Base-by-base conservation (phyloP, 805 yeast species). In the Maudiozyma bulderi region DNA sequence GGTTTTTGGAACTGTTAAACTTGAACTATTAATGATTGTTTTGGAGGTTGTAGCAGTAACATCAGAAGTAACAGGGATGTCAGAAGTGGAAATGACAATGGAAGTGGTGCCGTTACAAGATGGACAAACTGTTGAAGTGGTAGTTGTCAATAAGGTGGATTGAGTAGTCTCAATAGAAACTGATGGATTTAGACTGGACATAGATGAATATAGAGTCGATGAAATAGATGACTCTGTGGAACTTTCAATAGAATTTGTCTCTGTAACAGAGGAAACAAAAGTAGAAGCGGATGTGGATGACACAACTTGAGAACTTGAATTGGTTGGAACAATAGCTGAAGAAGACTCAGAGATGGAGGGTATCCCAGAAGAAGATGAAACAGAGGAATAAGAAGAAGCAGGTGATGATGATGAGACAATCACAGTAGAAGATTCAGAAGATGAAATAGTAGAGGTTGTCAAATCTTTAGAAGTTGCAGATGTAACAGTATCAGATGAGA, bases 81-180 rank as follows among this genome's bases (percentile, higher is more conserved):
- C 26, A 20, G 26, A 20, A 20, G 34, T 32, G 2, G 38, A 13
- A n/a, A 35, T 15, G 1, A 5, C 6, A 5, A 7, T 13, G 11
- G 20, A 7, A 35, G 38, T 9, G 6, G 38, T 35, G 6, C 13
- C 38, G 8, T 35, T 35, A 13, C 38, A 35, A 13, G 38, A 35
- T n/a, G 38, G 38, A 35, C 38, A 35, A 35, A 35, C 38, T 29
- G 49, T 8, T 6, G 49, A 43, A 28, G 37, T 41, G 8, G 49
- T 28, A 11, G 42, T n/a, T 31, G 44, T n/a, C n/a, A 13, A 15
- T 8, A 44, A 41, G 8, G 46, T 35, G 10, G 48, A 37, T 9
- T 13, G 26, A 8, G 41, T 10, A 3, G 50, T n/a, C n/a, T 43
- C 28, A 10, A 43, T 26, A 11, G 13, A 3, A 8, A 30, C 6